These are phyloP conservation scores for Suillus tomentosus DNA, from an alignment of 768 basidiomycete species.

Conservation along the genomic window DNA sequence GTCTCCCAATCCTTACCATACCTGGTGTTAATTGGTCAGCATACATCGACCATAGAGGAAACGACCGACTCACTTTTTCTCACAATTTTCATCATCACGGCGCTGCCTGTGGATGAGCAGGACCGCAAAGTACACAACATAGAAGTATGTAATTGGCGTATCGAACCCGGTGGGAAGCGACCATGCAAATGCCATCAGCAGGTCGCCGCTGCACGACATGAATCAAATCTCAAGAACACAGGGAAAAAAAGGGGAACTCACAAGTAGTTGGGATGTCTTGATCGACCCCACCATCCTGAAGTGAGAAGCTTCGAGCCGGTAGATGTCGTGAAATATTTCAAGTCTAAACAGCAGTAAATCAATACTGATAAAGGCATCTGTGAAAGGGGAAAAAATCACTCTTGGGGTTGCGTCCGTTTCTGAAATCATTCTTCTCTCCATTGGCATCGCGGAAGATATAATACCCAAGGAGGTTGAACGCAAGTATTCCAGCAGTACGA, in stretches of 20 bases:
- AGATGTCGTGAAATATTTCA: conserved; percentile 77
- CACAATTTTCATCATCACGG: conserved; percentile 91
- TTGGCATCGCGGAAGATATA: conserved; percentile 91
- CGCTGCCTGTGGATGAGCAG: conserved; percentile 88
- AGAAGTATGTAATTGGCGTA: conserved; percentile 96
- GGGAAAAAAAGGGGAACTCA: conserved; percentile 32
- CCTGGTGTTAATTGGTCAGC: conserved; percentile 39
- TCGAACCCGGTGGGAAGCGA: conserved; percentile 89
- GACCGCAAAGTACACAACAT: conserved; percentile 84
- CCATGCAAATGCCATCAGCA: conserved; percentile 92
- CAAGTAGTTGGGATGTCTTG: conserved; percentile 93
- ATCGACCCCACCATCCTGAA: conserved; percentile 97
- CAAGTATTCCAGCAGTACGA: conserved; percentile 56
- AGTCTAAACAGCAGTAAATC: conserved; percentile 46
- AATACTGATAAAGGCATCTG: not conserved
- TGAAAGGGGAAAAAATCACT: conserved; percentile 43
- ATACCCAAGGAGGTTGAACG: conserved; percentile 72
- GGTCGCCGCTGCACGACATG: conserved; percentile 60
- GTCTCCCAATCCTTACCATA: conserved; percentile 94
- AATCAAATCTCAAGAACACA: conserved; percentile 1
- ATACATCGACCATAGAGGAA: conserved; percentile 1
- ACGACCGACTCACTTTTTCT: conserved; percentile 68
- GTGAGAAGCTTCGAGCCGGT: conserved; percentile 89
- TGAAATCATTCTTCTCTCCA: conserved; percentile 93
- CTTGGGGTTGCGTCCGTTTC: conserved; percentile 92